Evolutionary conservation across 176 grass and related monocot species (phyloP).

Genomic region (Oryza coarctata): DNA sequence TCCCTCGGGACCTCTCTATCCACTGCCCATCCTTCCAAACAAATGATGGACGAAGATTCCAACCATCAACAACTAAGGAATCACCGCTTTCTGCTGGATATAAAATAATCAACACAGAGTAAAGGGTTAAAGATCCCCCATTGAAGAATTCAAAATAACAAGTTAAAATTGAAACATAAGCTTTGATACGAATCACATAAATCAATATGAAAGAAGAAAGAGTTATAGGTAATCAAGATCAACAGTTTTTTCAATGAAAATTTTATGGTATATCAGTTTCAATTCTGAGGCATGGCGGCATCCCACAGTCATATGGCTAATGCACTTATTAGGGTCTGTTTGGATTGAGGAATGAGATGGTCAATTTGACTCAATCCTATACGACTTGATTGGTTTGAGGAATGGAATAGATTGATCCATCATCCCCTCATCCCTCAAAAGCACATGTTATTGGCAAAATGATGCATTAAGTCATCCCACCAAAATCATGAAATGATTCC

Average conservation of each 20-base stretch:
- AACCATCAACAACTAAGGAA: conserved; percentile 60
- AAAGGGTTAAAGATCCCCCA: conserved; percentile 7
- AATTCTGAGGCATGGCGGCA: neutral
- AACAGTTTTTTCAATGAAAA: neutral
- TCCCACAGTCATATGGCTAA: neutral
- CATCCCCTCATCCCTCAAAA: no score
- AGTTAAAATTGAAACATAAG: conserved; percentile 16
- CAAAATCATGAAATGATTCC: neutral
- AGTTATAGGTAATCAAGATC: conserved; percentile 1
- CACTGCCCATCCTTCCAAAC: conserved; percentile 90
- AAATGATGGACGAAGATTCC: conserved; percentile 76
- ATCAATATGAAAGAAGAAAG: neutral
- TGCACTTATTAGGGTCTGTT: neutral
- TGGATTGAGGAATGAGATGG: neutral
- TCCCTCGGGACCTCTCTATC: conserved; percentile 64
- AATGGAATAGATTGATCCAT: no score
- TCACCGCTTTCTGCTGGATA: conserved; percentile 52
- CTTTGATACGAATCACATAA: neutral
- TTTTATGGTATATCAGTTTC: conserved; percentile 5
- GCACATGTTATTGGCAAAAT: no score
- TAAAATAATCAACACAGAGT: conserved; percentile 20
- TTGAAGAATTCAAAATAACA: neutral
- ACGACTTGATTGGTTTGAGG: no score
- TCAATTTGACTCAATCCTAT: neutral
- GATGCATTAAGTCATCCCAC: neutral